Conservation (phyloP, 1,284 basidiomycete species). For the Ustilago esculenta region DNA sequence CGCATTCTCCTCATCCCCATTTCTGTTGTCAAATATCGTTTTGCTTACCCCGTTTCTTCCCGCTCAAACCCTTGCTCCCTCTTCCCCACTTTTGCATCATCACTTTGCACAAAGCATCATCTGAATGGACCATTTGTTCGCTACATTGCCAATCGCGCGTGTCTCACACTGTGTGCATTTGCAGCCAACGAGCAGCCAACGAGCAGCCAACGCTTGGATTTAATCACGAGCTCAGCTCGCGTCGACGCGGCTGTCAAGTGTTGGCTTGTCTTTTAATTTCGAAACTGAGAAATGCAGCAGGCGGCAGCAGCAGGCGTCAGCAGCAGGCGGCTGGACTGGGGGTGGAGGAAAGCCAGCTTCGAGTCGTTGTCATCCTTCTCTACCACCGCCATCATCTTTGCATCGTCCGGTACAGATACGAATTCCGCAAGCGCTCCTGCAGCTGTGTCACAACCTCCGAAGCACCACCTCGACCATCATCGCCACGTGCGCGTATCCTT, state of each 20-base stretch:
- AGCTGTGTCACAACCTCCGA: no score
- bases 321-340: background rate
- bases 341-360: no score
- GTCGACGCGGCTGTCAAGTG: conserved; percentile 38
- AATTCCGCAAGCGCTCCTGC: no score
- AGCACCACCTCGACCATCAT: no score
- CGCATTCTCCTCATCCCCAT: background rate
- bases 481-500: no score
- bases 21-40: conserved; percentile 23
- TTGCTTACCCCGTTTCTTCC: conserved; percentile 10
- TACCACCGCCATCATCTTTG: no score
- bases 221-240: conserved; percentile 21
- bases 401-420: no score
- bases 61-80: conserved; percentile 1
- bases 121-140: conserved; percentile 36
- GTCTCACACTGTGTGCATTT: background rate
- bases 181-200: no score
- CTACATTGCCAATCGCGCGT: background rate
- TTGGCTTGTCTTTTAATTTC: conserved; percentile 6
- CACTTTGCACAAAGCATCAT: conserved; percentile 46
- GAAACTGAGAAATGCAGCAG: background rate
- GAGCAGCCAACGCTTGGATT: no score
- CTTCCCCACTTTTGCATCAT: conserved; percentile 31
- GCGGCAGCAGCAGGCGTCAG: conserved; percentile 5
- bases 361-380: no score